phyloP scores from a whole-genome alignment of 257 asterid species.

The Eustoma russellianum region DNA sequence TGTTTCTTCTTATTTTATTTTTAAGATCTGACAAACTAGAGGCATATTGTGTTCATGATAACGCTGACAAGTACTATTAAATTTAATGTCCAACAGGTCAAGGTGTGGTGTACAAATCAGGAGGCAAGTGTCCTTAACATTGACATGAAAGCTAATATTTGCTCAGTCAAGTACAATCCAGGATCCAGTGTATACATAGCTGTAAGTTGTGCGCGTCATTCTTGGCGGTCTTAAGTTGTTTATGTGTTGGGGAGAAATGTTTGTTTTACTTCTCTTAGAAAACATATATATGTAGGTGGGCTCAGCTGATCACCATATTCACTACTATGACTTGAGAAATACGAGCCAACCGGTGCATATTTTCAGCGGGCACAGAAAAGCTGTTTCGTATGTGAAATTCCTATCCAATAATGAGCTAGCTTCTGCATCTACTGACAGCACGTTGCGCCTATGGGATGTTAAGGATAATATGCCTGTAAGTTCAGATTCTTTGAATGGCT shows the following conservation, averaged over 20 bases:
- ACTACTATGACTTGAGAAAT: conserved; percentile 80
- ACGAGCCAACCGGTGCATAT: conserved; percentile 53
- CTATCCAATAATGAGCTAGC: conserved; percentile 66
- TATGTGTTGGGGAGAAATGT: conserved; percentile 9
- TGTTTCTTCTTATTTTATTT: neutral
- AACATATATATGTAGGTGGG: conserved; percentile 45
- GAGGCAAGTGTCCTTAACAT: conserved; percentile 76
- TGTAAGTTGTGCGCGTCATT: conserved; percentile 24
- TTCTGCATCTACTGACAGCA: conserved; percentile 90
- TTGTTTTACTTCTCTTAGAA: neutral
- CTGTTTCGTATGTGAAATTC: conserved; percentile 85
- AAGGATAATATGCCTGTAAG: conserved; percentile 64
- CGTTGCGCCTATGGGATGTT: conserved; percentile 86
- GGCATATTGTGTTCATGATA: too few species aligned
- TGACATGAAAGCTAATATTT: conserved; percentile 89
- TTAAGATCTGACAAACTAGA: neutral
- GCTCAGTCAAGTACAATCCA: conserved; percentile 88
- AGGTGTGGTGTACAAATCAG: conserved; percentile 80
- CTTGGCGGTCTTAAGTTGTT: neutral
- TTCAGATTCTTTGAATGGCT: conserved; percentile 8
- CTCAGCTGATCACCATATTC: conserved; percentile 80
- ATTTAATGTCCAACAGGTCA: conserved; percentile 45
- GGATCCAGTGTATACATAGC: conserved; percentile 73
- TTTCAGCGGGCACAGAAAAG: conserved; percentile 74
- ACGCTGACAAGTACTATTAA: neutral